Base-by-base conservation (phyloP, 257 asterid genomes). In the Rauvolfia tetraphylla region DNA sequence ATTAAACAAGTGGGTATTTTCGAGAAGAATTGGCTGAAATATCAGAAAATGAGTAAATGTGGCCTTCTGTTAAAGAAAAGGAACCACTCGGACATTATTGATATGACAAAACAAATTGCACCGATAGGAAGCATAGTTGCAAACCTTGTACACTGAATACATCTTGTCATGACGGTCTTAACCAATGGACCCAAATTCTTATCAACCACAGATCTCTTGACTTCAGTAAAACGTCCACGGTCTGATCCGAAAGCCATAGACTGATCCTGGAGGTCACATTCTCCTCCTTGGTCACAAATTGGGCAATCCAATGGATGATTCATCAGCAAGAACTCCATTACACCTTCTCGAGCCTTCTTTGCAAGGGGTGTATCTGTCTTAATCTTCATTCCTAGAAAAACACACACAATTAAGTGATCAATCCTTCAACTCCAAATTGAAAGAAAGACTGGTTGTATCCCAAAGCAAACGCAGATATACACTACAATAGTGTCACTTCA, bases 221-320 rank as follows among this genome's bases (percentile, higher is more conserved):
- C 83, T 75, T 94, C 98, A 56, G 98, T 94, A 84, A 94, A 94
- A 79, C 97, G 97, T 7, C 97, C 97, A 13, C 98, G 92, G 68
- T 94, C 98, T 42, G 98, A 90, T 17, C 98, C 98, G 88, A 94
- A 94, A 63, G 97, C 97, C 98, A 92, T 94, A 78, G 97, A 94
- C 83, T 92, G 97, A 75, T 94, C 97, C 81, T 94, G 97, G 65
- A 92, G 98, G 83, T 94, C 98, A 80, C 97, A 94, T 78, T 94
- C 98, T 78, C 98, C 98, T 78, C 98, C 98, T 87, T 94, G 98
- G 83, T 94, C 98, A 86, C 98, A 94, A 79, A 94, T 94, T 49
- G 98, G 98, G 85, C 98, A 94, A 81, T 94, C 98, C 77, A 94
- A 42, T 12, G 98, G 98, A 84, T 94, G 98, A 83, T 94, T 94